These are phyloP conservation scores for Litchi chinensis DNA, from an alignment of 345 rosid genomes.

Conservation along the genomic window DNA sequence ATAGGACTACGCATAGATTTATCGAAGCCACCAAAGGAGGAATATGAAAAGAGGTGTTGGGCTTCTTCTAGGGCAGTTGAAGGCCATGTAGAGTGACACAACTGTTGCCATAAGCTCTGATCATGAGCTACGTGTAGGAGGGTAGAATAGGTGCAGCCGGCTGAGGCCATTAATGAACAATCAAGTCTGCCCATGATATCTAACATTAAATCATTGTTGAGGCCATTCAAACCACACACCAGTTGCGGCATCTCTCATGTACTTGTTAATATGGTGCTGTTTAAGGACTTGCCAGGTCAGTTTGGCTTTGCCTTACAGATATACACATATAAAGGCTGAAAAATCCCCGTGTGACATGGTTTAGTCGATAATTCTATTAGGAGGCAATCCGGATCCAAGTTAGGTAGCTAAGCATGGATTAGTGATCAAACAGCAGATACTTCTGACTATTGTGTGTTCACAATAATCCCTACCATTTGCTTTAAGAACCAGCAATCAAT, in stretches of 20 bases:
- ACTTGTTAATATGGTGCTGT: no score
- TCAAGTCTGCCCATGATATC: conserved; percentile 32
- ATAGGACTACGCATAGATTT: conserved; percentile 36
- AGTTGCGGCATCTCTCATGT: conserved; percentile 12
- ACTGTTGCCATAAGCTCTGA: conserved; percentile 26
- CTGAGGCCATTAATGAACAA: conserved; percentile 36
- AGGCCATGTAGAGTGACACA: conserved; percentile 45
- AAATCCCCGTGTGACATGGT: no score
- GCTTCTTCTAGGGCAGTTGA: conserved; percentile 33
- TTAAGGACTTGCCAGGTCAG: no score
- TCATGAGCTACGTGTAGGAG: conserved; percentile 29
- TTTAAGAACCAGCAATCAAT: no score
- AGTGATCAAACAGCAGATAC: no score
- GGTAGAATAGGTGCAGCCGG: conserved; percentile 35
- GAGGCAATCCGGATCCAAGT: no score
- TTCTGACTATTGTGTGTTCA: no score
- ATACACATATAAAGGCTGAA: no score
- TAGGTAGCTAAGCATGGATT: no score
- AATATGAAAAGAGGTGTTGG: not conserved
- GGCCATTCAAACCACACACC: conserved; percentile 16
- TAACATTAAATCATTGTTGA: conserved; percentile 29
- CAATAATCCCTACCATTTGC: no score
- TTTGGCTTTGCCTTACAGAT: no score
- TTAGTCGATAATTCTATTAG: no score
- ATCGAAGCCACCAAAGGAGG: conserved; percentile 18